Conservation (phyloP, 106 monocot genomes). For the Gastrodia elata region DNA sequence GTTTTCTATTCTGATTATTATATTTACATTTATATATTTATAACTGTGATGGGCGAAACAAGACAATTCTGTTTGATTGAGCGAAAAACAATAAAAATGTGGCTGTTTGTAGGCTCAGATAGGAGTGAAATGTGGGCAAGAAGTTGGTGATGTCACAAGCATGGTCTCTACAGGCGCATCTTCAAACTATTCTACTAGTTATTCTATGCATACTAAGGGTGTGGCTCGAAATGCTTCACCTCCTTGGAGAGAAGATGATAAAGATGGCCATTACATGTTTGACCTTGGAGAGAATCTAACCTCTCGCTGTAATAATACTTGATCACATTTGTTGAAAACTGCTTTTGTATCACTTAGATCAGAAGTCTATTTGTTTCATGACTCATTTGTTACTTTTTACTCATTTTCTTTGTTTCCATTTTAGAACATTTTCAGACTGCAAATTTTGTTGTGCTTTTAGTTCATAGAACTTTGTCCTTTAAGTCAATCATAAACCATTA, state of each 20-base stretch:
- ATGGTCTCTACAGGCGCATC: constrained; percentile 30
- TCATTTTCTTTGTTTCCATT: no score
- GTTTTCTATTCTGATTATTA: neutral
- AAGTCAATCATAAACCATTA: no score
- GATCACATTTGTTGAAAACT: constrained; percentile 14
- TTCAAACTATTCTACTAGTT: constrained; percentile 29
- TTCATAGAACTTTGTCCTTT: no score
- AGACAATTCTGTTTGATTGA: constrained; percentile 14
- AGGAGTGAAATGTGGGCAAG: constrained; percentile 77
- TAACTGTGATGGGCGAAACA: neutral
- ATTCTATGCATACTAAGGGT: constrained; percentile 44
- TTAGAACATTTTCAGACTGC: no score
- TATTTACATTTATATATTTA: no score
- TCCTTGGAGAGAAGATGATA: constrained; percentile 93
- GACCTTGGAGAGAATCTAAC: constrained; percentile 90
- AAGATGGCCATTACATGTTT: constrained; percentile 96
- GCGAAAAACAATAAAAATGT: constrained; percentile 40
- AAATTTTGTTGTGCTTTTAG: no score
- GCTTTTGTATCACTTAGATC: no score
- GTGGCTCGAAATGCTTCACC: constrained; percentile 62
- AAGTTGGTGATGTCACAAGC: constrained; percentile 64
- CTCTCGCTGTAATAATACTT: constrained; percentile 89
- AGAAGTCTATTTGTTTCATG: no score
- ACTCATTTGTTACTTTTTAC: no score
- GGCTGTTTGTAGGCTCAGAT: constrained; percentile 78